Evolutionary conservation across 768 basidiomycete species (phyloP), one percentile per base, ranked within the genome.

Genomic region (Agaricus subrufescens): DNA sequence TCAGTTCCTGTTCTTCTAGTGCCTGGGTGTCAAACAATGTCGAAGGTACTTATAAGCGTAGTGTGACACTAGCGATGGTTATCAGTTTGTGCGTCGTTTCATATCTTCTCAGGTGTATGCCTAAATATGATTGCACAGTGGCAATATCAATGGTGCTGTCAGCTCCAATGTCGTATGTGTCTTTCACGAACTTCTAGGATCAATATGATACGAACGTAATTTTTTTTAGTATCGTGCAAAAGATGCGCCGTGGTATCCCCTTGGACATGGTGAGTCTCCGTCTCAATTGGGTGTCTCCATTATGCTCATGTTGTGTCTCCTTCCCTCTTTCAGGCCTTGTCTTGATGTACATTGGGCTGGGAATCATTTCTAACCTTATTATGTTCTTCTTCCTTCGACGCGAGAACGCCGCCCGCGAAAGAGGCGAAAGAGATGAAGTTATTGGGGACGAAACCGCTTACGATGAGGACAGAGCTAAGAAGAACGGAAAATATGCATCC

Each of bases 81-180:
- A 85, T 87, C 59, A 76, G 80, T 62, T 80, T 81, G 83, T 84
- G 56, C 66, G 27, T 52, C 47, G 7, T 39, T 46, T 50, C 48
- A 15, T 34, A 14, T 44, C 40, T 30, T 29, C 15, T 10, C 9
- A 10, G 12, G 10, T 34, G 42, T 40, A 26, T 27, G 56, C 7
- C 54, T 49, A 49, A 40, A 42, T 27, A 38, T 19, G 10, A 53
- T 29, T 5, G 11, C 25, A 25, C 54, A 86, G 84, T 60, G 87
- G 86, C 7, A 89, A 89, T 65, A 71, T 89, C 50, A 87, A 88
- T 63, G 87, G 87, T 19, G 86, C 85, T n/a, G 82, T 91, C 42
- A 83, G 82, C 64, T 87, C 86, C 15, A 89, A 89, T 62, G 80
- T 91, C 37, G 84, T 85, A 68, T 61, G 84, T 78, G 34, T n/a